phyloP scores from a whole-genome alignment of 192 early-diverging fungal genomes.

The Thoreauomyces humboldtii region DNA sequence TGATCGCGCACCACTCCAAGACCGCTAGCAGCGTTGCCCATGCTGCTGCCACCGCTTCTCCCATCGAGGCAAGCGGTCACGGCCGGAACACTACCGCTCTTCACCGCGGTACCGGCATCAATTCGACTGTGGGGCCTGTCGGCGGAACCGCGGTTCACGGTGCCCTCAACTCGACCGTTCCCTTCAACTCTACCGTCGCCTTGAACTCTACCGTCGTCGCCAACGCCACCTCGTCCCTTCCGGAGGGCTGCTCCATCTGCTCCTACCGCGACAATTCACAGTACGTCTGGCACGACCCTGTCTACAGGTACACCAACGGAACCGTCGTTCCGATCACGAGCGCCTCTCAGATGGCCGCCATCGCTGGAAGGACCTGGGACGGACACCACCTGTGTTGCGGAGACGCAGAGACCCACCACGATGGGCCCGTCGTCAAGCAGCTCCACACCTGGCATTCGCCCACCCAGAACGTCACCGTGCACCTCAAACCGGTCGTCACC shows the following conservation, averaged over 20 bases:
- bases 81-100: not conserved
- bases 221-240: not conserved
- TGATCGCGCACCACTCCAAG: no score
- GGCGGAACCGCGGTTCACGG: no score
- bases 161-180: no score
- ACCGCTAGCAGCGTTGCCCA: no score
- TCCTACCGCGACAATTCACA: not conserved
- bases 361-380: not conserved
- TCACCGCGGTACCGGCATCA: no score
- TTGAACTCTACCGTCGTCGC: not conserved
- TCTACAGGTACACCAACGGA: not conserved
- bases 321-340: not conserved
- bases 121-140: no score
- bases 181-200: not conserved
- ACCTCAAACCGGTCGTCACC: not conserved
- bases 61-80: no score
- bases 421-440: not conserved
- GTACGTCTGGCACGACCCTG: not conserved
- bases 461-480: not conserved
- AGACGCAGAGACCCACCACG: not conserved
- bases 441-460: conserved; percentile 3
- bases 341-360: not conserved
- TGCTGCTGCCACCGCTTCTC: no score
- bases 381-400: not conserved
- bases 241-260: not conserved